Evolutionary conservation across 2,329 filamentous ascomycete genomes (phyloP).

Genomic region (Trichoderma endophyticum): DNA sequence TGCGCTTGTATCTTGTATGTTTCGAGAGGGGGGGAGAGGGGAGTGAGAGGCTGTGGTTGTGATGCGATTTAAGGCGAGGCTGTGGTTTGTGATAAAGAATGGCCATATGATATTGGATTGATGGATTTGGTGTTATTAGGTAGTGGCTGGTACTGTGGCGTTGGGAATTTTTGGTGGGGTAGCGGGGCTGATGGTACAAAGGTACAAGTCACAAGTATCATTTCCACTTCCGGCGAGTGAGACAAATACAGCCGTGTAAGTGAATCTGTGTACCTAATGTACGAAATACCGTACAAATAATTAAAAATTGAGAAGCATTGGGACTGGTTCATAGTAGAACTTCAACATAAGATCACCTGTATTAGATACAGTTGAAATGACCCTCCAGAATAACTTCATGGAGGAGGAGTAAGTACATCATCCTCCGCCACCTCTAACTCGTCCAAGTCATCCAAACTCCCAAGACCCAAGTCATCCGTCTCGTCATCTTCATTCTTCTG

Average conservation of each 20-base stretch:
- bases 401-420: not conserved
- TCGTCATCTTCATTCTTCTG: not conserved
- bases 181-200: not conserved
- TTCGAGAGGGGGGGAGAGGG: not conserved
- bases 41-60: not conserved
- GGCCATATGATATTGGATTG: not conserved
- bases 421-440: not conserved
- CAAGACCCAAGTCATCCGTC: not conserved
- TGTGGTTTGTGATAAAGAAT: not conserved
- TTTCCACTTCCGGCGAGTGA: not conserved
- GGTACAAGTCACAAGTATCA: not conserved
- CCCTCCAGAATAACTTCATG: not conserved
- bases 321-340: not conserved
- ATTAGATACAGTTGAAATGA: not conserved
- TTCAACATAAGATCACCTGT: accelerated
- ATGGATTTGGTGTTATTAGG: not conserved
- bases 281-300: not conserved
- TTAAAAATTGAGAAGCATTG: not conserved
- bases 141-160: not conserved
- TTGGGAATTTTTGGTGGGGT: not conserved
- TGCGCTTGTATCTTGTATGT: not conserved
- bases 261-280: not conserved
- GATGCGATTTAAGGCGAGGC: not conserved
- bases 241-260: not conserved
- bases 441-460: not conserved